Evolutionary conservation across 2,329 filamentous ascomycete genomes (phyloP).

Genomic region (Alternaria metachromatica): DNA sequence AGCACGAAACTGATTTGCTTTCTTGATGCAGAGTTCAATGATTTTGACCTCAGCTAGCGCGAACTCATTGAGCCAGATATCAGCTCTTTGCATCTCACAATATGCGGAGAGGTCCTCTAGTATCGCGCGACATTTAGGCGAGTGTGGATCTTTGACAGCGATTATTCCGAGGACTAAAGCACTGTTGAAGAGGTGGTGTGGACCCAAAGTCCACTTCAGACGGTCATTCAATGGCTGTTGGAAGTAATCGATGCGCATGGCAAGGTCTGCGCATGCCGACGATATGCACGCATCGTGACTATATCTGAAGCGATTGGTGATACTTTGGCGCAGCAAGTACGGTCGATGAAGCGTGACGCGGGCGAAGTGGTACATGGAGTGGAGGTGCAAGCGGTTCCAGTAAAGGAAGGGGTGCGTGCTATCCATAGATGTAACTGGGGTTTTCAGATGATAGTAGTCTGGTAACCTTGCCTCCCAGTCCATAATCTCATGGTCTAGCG

Average conservation of each 20-base stretch:
- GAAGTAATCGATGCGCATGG: slow-evolving; percentile 46
- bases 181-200: slow-evolving; percentile 54
- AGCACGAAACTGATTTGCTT: slow-evolving; percentile 19
- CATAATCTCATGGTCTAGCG: slow-evolving; percentile 45
- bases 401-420: slow-evolving; percentile 33
- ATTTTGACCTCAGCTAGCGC: slow-evolving; percentile 53
- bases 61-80: slow-evolving; percentile 53
- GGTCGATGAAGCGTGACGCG: slow-evolving; percentile 51
- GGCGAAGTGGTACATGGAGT: slow-evolving; percentile 51
- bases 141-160: slow-evolving; percentile 44
- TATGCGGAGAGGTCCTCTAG: slow-evolving; percentile 51
- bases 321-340: slow-evolving; percentile 50
- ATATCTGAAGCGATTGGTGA: slow-evolving; percentile 50
- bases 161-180: slow-evolving; percentile 50
- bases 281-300: slow-evolving; percentile 52
- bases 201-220: slow-evolving; percentile 45
- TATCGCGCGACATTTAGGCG: slow-evolving; percentile 39
- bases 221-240: slow-evolving; percentile 40
- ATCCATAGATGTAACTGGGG: slow-evolving; percentile 45
- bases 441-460: slow-evolving; percentile 44
- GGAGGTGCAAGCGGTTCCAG: slow-evolving; percentile 51
- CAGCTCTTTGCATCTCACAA: slow-evolving; percentile 51
- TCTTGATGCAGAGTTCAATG: slow-evolving; percentile 51
- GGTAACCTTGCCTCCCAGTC: slow-evolving; percentile 45
- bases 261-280: slow-evolving; percentile 52